Evolutionary conservation across 2,329 filamentous ascomycete species (phyloP).

Genomic region (Fulvia fulva): DNA sequence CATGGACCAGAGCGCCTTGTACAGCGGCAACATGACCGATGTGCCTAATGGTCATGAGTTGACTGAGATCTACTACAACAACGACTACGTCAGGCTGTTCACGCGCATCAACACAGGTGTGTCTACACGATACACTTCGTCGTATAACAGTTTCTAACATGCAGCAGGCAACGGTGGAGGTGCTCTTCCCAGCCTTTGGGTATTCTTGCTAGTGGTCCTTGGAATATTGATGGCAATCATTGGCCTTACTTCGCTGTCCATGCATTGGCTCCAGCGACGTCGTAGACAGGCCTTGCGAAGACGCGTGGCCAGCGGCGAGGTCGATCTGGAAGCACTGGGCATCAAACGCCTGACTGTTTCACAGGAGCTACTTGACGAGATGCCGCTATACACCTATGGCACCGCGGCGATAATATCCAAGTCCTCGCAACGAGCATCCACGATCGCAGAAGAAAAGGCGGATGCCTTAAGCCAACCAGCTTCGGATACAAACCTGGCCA

Average conservation of each 20-base stretch:
- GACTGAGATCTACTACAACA: constrained; percentile 34
- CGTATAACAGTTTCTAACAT: not conserved
- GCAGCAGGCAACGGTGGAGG: constrained; percentile 19
- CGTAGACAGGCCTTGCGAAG: constrained; percentile 64
- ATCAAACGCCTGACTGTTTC: constrained; percentile 81
- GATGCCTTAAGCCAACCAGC: not conserved
- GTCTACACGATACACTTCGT: not conserved
- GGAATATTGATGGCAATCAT: constrained; percentile 68
- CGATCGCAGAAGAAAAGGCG: constrained; percentile 11
- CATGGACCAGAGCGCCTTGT: constrained; percentile 67
- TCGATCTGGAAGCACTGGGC: constrained; percentile 80
- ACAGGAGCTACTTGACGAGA: constrained; percentile 62
- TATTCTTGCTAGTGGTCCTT: constrained; percentile 67
- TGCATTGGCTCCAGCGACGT: constrained; percentile 73
- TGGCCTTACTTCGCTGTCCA: constrained; percentile 61
- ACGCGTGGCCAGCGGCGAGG: constrained; percentile 71
- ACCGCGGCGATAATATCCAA: constrained; percentile 11
- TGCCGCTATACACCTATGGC: constrained; percentile 74
- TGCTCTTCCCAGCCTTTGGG: constrained; percentile 70
- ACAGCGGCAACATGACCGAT: constrained; percentile 68
- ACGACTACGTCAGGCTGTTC: constrained; percentile 50
- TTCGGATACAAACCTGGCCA: constrained; percentile 1
- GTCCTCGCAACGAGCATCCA: not conserved
- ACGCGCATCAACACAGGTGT: constrained; percentile 47
- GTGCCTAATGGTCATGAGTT: constrained; percentile 41